A percentile compares a stretch with the other conserved stretches of the same genome.
These are phyloP conservation scores for Talaromyces sp. DNA, from an alignment of 2,329 filamentous ascomycete species.

Conservation along the genomic window DNA sequence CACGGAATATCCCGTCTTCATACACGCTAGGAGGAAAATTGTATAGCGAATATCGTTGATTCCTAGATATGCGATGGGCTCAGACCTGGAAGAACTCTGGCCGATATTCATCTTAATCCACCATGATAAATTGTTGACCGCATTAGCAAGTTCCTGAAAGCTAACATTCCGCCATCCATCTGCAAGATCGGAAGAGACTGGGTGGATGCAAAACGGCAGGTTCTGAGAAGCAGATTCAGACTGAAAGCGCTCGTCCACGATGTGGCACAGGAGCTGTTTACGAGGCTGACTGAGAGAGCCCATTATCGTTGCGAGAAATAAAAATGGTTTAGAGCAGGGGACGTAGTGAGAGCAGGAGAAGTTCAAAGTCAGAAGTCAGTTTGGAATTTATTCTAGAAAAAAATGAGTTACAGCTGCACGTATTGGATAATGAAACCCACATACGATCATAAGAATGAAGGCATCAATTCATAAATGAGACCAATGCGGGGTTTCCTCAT, in stretches of 20 bases:
- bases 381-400: background rate
- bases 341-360: background rate
- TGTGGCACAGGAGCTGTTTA: background rate
- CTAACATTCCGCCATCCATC: slow-evolving; percentile 14
- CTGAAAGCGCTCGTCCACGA: background rate
- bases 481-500: background rate
- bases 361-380: background rate
- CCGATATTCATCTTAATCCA: slow-evolving; percentile 22
- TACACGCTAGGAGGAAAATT: slow-evolving; percentile 18
- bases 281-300: background rate
- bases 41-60: slow-evolving; percentile 20
- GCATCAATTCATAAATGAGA: background rate
- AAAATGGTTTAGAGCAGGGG: background rate
- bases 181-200: background rate
- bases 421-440: too few species aligned
- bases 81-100: slow-evolving; percentile 1
- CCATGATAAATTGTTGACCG: slow-evolving; percentile 16
- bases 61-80: slow-evolving; percentile 21
- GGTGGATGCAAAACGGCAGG: background rate
- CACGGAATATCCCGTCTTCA: slow-evolving; percentile 21
- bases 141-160: slow-evolving; percentile 15
- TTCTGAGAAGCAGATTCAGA: background rate
- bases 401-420: background rate
- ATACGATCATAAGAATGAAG: background rate
- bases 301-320: background rate